Conservation (phyloP, 345 rosid species). For the Rhizophora mangle region DNA sequence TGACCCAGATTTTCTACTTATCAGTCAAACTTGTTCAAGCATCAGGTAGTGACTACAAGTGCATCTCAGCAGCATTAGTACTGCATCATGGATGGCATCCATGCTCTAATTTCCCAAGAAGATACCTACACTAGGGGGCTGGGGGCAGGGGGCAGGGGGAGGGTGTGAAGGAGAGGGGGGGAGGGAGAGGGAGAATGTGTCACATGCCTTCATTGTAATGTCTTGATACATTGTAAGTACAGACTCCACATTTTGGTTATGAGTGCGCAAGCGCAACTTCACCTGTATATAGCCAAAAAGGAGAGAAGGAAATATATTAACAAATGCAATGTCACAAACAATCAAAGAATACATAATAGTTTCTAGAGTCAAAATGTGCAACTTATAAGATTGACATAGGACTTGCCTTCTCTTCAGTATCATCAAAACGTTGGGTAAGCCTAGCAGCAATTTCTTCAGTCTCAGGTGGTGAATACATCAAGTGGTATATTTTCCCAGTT, state of each 20-base stretch:
- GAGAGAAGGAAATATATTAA: background rate
- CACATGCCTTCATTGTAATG: constrained; percentile 64
- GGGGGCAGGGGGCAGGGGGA: background rate
- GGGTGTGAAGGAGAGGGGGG: background rate
- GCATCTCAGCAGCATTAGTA: too few relatives aligned
- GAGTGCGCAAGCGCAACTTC: constrained; percentile 73
- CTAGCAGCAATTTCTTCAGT: constrained; percentile 80
- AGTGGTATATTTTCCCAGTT: constrained; percentile 91
- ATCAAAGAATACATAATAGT: constrained; percentile 4
- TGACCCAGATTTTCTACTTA: too few relatives aligned
- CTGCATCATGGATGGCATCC: background rate
- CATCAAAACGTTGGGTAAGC: constrained; percentile 87
- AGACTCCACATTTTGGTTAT: constrained; percentile 72
- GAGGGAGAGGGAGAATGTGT: constrained; percentile 17
- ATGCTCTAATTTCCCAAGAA: background rate
- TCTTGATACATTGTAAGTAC: constrained; percentile 81
- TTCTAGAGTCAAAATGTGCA: background rate
- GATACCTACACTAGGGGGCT: too few relatives aligned
- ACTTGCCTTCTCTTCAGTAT: constrained; percentile 89
- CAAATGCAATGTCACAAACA: background rate
- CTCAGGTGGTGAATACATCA: constrained; percentile 89
- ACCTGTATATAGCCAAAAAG: constrained; percentile 40
- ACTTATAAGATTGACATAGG: constrained; percentile 3
- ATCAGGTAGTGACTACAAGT: too few relatives aligned
- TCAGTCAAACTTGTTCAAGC: too few relatives aligned